A percentile compares a stretch with the other conserved stretches of the same genome.
phyloP scores from a whole-genome alignment of 2,329 filamentous ascomycete genomes.

The Penicillium sp. region DNA sequence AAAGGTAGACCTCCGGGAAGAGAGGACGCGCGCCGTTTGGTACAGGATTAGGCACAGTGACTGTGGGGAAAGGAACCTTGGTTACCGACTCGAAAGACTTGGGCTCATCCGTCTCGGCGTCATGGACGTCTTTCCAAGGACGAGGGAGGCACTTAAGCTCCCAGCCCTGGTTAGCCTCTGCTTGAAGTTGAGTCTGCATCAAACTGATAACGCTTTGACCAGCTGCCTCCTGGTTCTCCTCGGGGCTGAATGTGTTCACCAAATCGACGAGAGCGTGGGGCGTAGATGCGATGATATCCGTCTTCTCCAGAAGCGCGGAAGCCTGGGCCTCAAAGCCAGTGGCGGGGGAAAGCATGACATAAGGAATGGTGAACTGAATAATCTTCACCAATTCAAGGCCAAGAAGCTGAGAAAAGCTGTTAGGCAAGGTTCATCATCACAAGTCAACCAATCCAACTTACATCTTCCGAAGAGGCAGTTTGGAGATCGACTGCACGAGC shows the following conservation, averaged over 20 bases:
- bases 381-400: conserved; percentile 90
- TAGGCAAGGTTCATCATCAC: conserved; percentile 5
- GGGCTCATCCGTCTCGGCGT: conserved; percentile 48
- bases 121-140: conserved; percentile 47
- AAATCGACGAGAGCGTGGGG: conserved; percentile 79
- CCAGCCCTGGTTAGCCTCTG: conserved; percentile 73
- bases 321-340: conserved; percentile 70
- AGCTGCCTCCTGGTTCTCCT: conserved; percentile 60
- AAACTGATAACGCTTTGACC: conserved; percentile 74
- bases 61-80: conserved; percentile 75
- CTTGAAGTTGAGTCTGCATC: conserved; percentile 80
- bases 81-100: conserved; percentile 57
- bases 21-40: conserved; percentile 70
- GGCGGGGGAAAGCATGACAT: conserved; percentile 73
- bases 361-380: conserved; percentile 90
- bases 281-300: conserved; percentile 87
- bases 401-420: conserved; percentile 48
- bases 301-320: conserved; percentile 80
- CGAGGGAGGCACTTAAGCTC: conserved; percentile 63
- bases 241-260: conserved; percentile 75
- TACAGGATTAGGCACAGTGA: conserved; percentile 73
- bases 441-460: conserved; percentile 47
- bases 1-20: conserved; percentile 92
- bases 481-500: conserved; percentile 87
- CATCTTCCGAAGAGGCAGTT: conserved; percentile 88